Evolutionary conservation across 352 stramenopile species (phyloP).

Genomic region (Globisporangium polare): DNA sequence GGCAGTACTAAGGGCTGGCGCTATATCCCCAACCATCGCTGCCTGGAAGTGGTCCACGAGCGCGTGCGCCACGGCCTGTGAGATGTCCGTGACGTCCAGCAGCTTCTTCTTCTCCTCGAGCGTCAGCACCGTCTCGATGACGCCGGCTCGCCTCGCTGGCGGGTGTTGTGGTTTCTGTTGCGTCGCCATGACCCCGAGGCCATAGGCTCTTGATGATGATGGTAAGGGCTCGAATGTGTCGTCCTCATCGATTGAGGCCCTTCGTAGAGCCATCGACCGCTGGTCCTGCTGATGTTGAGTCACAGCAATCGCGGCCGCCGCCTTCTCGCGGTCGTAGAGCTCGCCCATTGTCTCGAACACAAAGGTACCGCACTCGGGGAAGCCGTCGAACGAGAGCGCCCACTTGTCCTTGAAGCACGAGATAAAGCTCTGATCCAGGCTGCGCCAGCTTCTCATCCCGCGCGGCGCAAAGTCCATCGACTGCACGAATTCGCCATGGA

Average conservation of each 20-base stretch:
- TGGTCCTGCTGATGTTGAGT: not conserved
- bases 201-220: too few relatives aligned
- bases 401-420: constrained; percentile 19
- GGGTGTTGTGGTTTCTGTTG: not conserved
- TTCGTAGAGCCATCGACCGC: too few relatives aligned
- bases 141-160: not conserved
- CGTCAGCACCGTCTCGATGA: constrained; percentile 14
- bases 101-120: constrained; percentile 23
- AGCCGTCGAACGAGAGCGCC: constrained; percentile 22
- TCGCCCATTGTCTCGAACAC: constrained; percentile 26
- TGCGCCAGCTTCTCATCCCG: constrained; percentile 14
- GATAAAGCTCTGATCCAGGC: constrained; percentile 18
- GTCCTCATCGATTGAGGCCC: not conserved
- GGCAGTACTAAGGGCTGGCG: not conserved
- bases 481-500: constrained; percentile 21
- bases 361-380: constrained; percentile 23
- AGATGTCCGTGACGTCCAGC: constrained; percentile 17
- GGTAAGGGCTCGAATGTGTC: not conserved
- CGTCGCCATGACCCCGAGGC: not conserved
- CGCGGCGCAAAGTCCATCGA: constrained; percentile 19
- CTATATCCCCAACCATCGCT: not conserved
- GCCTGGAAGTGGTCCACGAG: constrained; percentile 20
- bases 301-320: not conserved
- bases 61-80: constrained; percentile 14
- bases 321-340: constrained; percentile 20